Percentiles rank a stretch among this genome's conserved stretches.
These are phyloP conservation scores for Verticillium isaacii DNA, from an alignment of 2,329 filamentous ascomycete genomes.

Conservation along the genomic window DNA sequence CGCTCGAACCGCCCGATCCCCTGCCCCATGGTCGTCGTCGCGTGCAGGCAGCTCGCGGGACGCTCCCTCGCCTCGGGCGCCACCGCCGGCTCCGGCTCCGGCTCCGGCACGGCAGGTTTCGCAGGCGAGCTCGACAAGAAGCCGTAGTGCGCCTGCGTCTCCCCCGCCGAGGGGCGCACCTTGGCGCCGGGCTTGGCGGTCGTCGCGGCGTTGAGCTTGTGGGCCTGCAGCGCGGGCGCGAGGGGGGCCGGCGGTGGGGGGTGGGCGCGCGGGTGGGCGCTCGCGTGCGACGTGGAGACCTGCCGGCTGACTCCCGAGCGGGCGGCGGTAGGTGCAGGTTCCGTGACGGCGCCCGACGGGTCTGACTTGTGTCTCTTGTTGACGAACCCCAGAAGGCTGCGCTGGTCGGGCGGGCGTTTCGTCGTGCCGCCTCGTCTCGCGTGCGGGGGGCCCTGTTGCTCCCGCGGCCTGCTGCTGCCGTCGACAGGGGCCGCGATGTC, in stretches of 20 bases:
- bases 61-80: constrained; percentile 27
- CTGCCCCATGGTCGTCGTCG: constrained; percentile 36
- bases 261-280: constrained; percentile 3
- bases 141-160: background rate
- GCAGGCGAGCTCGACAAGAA: constrained; percentile 51
- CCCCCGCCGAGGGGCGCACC: constrained; percentile 7
- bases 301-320: background rate
- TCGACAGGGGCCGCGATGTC: constrained; percentile 11
- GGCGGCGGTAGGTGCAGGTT: background rate
- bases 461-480: constrained; percentile 8
- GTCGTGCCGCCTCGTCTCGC: constrained; percentile 19
- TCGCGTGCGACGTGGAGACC: constrained; percentile 13
- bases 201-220: constrained; percentile 34
- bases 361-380: constrained; percentile 15
- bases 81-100: constrained; percentile 8
- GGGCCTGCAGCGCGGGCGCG: constrained; percentile 24
- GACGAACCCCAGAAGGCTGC: constrained; percentile 37
- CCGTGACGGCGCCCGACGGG: background rate
- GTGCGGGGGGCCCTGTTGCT: constrained; percentile 10
- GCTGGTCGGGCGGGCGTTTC: constrained; percentile 31
- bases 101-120: constrained; percentile 17
- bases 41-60: constrained; percentile 43
- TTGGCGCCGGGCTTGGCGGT: constrained; percentile 28
- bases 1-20: constrained; percentile 33
- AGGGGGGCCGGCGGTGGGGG: constrained; percentile 15